A percentile compares a stretch with the other conserved stretches of the same genome.
These are phyloP conservation scores for Sequoiadendron giganteum DNA, from an alignment of 75 land plant species.

Conservation along the genomic window DNA sequence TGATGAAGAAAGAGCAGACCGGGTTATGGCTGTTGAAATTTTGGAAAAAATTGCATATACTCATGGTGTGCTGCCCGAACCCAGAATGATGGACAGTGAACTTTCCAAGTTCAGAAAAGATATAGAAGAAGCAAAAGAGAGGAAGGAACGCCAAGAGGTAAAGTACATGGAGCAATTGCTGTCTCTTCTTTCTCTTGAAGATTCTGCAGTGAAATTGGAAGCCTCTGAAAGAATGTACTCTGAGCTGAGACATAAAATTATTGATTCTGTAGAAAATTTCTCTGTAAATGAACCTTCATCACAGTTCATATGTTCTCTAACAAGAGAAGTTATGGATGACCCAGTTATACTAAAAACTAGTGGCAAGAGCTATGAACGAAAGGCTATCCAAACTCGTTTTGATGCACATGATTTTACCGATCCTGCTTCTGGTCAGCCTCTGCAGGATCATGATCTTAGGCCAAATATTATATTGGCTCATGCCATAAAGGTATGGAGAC, in stretches of 20 bases:
- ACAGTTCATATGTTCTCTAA: constrained; percentile 1
- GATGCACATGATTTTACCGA: neutral
- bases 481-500: neutral
- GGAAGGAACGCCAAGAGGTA: neutral
- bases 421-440: neutral
- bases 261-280: neutral
- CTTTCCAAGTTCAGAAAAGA: neutral
- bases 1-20: neutral
- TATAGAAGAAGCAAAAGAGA: neutral
- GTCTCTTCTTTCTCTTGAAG: neutral
- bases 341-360: neutral
- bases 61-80: constrained; percentile 1
- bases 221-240: neutral
- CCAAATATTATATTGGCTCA: neutral
- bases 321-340: neutral
- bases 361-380: neutral
- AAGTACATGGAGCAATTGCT: constrained; percentile 1
- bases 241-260: neutral
- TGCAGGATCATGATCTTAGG: neutral
- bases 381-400: neutral
- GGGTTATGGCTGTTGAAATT: neutral
- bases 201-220: neutral
- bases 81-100: neutral
- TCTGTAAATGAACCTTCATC: neutral
- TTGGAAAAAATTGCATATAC: neutral